Evolutionary conservation across 2,329 filamentous ascomycete species (phyloP).

Genomic region (Talaromyces funiculosus): DNA sequence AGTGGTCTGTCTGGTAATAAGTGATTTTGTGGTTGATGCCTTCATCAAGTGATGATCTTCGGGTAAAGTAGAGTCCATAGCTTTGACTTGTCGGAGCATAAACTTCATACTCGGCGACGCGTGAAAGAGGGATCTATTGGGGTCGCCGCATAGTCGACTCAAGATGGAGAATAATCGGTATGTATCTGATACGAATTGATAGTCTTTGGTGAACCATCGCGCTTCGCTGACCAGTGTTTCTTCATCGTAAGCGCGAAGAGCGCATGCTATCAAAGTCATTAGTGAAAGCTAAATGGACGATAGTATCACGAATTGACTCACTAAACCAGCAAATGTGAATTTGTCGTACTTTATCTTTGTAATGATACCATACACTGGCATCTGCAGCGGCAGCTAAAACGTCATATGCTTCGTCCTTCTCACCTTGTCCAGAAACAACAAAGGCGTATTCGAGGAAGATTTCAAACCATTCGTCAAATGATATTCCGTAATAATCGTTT

Average conservation of each 20-base stretch:
- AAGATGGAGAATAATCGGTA: constrained; percentile 77
- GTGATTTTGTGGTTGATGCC: constrained; percentile 30
- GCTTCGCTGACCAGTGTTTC: constrained; percentile 69
- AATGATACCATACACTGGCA: constrained; percentile 75
- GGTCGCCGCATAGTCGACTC: constrained; percentile 69
- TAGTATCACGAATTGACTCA: constrained; percentile 36
- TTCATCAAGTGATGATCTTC: constrained; percentile 37
- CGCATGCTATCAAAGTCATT: constrained; percentile 57
- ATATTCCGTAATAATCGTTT: constrained; percentile 65
- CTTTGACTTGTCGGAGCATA: constrained; percentile 83
- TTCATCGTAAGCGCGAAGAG: constrained; percentile 70
- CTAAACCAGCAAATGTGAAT: constrained; percentile 73
- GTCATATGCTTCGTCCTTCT: constrained; percentile 68
- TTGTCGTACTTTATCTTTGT: constrained; percentile 60
- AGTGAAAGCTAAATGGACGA: constrained; percentile 2
- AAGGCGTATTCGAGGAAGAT: constrained; percentile 85
- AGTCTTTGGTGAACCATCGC: constrained; percentile 78
- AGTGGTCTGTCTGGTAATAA: not conserved
- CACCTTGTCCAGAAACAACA: constrained; percentile 62
- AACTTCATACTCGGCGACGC: constrained; percentile 83
- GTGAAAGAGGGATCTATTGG: constrained; percentile 58
- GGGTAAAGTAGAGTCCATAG: constrained; percentile 67
- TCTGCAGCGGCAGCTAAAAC: constrained; percentile 72
- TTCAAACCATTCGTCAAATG: constrained; percentile 80
- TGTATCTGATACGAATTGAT: constrained; percentile 71